Evolutionary conservation across 805 yeast species (phyloP).

Genomic region (Wickerhamomyces bisporus): DNA sequence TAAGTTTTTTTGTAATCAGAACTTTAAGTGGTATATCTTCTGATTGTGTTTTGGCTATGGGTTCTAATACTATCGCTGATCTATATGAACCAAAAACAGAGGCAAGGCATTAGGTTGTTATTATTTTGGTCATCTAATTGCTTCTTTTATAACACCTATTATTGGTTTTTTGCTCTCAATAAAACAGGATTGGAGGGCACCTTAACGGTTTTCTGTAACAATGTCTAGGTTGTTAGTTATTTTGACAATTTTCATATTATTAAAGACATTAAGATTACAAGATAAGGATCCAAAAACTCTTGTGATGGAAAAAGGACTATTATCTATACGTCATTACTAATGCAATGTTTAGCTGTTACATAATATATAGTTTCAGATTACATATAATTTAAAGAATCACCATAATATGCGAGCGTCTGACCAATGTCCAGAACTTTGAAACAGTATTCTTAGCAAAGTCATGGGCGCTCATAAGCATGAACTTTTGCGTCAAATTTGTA

Average conservation of each 20-base stretch:
- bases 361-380: no score
- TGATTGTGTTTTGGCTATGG: conserved; percentile 85
- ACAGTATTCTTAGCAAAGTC: no score
- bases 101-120: conserved; percentile 78
- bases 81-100: conserved; percentile 61
- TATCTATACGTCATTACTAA: no score
- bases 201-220: conserved; percentile 79
- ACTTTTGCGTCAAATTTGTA: not conserved
- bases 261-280: conserved; percentile 70
- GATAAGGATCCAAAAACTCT: conserved; percentile 29
- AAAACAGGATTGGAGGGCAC: conserved; percentile 82
- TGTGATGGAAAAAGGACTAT: no score
- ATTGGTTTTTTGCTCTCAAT: conserved; percentile 70
- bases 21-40: conserved; percentile 74
- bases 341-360: no score
- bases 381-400: no score
- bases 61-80: conserved; percentile 85
- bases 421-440: no score
- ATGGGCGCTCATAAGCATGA: no score
- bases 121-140: conserved; percentile 75
- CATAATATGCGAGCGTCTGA: no score
- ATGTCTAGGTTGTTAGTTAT: conserved; percentile 50
- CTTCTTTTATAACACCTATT: conserved; percentile 77
- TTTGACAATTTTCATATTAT: conserved; percentile 50
- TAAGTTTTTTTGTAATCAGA: conserved; percentile 60